Conservation (phyloP, 306 rosid genomes). For the Cajanus cajan region DNA sequence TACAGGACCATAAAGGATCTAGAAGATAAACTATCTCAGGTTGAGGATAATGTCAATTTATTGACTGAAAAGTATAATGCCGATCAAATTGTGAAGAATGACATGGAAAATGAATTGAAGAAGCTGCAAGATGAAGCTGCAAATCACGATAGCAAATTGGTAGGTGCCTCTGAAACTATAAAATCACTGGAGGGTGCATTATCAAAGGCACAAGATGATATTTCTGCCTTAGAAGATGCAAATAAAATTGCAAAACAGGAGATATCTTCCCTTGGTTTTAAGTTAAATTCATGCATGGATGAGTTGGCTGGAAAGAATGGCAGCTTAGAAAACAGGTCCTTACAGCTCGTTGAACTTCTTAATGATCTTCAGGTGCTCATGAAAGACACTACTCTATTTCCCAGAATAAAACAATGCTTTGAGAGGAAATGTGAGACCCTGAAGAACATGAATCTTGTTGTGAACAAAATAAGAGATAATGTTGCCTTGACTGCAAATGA, state of each 20-base stretch:
- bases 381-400: conserved; percentile 59
- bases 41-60: conserved; percentile 45
- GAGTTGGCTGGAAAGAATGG: conserved; percentile 71
- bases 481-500: conserved; percentile 45
- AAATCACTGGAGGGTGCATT: conserved; percentile 69
- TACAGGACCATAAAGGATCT: conserved; percentile 57
- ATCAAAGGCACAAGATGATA: conserved; percentile 58
- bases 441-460: conserved; percentile 52
- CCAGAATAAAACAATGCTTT: conserved; percentile 53
- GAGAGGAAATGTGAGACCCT: conserved; percentile 64
- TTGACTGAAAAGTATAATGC: conserved; percentile 64
- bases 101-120: conserved; percentile 71
- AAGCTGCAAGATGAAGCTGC: conserved; percentile 65
- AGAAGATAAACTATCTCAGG: conserved; percentile 61
- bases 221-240: conserved; percentile 57
- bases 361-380: conserved; percentile 66
- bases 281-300: conserved; percentile 67
- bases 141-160: conserved; percentile 52
- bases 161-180: conserved; percentile 49
- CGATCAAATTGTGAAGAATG: conserved; percentile 50
- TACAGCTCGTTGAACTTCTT: conserved; percentile 55
- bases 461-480: conserved; percentile 53
- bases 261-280: conserved; percentile 58
- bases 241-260: conserved; percentile 68
- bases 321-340: conserved; percentile 56